A percentile compares a stretch with the other conserved stretches of the same genome.
phyloP scores from a whole-genome alignment of 441 rosid genomes.

The Adansonia madagascariensis region DNA sequence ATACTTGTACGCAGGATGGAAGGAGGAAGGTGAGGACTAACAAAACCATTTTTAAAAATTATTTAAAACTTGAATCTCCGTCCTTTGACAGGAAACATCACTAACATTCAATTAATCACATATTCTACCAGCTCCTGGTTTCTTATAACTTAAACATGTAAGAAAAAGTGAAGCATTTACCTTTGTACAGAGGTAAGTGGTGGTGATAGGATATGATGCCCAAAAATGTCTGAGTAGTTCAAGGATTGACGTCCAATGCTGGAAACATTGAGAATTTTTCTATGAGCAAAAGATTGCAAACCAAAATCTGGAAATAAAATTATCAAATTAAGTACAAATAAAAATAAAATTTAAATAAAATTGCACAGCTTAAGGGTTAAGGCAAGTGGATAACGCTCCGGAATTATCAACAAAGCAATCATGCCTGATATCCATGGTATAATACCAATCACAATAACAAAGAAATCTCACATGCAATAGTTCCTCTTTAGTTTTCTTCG shows the following conservation, averaged over 20 bases:
- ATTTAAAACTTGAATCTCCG: constrained; percentile 16
- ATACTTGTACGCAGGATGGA: not conserved
- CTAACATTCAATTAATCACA: constrained; percentile 7
- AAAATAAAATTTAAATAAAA: constrained; percentile 10
- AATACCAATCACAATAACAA: not conserved
- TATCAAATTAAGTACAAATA: constrained; percentile 9
- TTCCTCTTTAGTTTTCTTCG: constrained; percentile 66
- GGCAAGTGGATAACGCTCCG: constrained; percentile 11
- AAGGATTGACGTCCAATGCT: constrained; percentile 83
- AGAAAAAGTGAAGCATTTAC: constrained; percentile 39
- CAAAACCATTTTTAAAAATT: constrained; percentile 1
- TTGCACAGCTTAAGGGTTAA: constrained; percentile 9
- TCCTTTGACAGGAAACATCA: not conserved
- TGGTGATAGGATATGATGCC: constrained; percentile 94
- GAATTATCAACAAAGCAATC: not conserved
- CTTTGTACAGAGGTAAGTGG: constrained; percentile 70
- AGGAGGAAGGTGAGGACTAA: not conserved
- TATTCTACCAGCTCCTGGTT: too few species aligned
- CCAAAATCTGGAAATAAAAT: constrained; percentile 29
- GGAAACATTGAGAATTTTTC: constrained; percentile 35
- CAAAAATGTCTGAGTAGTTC: constrained; percentile 85
- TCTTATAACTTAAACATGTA: not conserved
- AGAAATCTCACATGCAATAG: constrained; percentile 70
- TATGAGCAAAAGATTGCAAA: constrained; percentile 36
- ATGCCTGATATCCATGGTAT: not conserved